Evolutionary conservation across 495 filamentous ascomycete species (phyloP).

Genomic region (Lasiosphaeria hispida): DNA sequence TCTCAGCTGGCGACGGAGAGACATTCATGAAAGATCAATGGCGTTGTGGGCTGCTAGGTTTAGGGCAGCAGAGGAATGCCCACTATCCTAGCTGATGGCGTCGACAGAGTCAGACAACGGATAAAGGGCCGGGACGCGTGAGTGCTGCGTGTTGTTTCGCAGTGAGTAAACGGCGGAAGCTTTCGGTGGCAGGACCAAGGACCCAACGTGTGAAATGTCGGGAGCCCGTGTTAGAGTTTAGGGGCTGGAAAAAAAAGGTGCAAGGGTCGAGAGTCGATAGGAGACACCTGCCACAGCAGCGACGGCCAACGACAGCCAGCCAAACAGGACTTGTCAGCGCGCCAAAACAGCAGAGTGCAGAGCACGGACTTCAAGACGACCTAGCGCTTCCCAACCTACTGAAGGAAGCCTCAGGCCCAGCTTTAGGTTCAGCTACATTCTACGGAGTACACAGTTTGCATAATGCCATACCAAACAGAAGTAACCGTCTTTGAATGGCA

Average conservation of each 20-base stretch:
- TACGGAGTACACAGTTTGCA: too few species aligned
- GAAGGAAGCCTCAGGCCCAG: too few species aligned
- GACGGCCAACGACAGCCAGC: conserved; percentile 3
- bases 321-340: conserved; percentile 1
- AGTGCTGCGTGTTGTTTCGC: conserved; percentile 18
- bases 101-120: conserved; percentile 5
- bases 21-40: conserved; percentile 20
- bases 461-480: too few species aligned
- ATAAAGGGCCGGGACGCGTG: conserved; percentile 14
- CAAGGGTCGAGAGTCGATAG: conserved; percentile 14
- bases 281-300: background rate
- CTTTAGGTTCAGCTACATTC: too few species aligned
- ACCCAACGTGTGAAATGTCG: conserved; percentile 16
- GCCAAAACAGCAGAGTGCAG: conserved; percentile 6
- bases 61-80: conserved; percentile 5
- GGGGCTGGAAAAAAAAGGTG: conserved; percentile 23
- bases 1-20: conserved; percentile 13
- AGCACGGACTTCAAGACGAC: conserved; percentile 1
- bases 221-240: conserved; percentile 23
- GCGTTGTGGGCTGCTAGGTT: background rate
- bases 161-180: conserved; percentile 4
- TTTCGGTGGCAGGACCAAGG: conserved; percentile 5
- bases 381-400: background rate
- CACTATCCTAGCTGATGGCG: conserved; percentile 5
- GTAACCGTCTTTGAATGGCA: too few species aligned